Evolutionary conservation across 2,329 filamentous ascomycete species (phyloP).

Genomic region (Bipolaris gigantea): DNA sequence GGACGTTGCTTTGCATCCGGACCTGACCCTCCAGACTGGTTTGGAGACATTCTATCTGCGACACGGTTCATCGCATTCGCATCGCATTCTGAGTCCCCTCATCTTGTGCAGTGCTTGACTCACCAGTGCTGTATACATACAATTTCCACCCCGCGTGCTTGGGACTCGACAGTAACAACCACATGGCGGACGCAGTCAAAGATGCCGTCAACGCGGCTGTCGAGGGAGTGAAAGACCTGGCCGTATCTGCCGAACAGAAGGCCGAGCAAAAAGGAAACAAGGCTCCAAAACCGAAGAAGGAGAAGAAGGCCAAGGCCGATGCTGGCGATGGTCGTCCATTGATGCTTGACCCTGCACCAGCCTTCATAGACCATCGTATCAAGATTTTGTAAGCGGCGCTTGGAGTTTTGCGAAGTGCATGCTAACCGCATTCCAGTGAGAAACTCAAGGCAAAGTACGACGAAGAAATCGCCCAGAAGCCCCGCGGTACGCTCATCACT

Average conservation of each 20-base stretch:
- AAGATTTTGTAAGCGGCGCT: slow-evolving; percentile 64
- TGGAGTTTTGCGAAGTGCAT: background rate
- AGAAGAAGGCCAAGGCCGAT: slow-evolving; percentile 52
- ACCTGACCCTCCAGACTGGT: slow-evolving; percentile 7
- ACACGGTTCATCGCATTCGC: slow-evolving; percentile 7
- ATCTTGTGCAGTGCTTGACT: slow-evolving; percentile 31
- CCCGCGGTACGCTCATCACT: slow-evolving; percentile 52
- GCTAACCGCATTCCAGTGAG: slow-evolving; percentile 53
- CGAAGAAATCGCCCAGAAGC: slow-evolving; percentile 70
- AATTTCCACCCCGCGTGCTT: slow-evolving; percentile 22
- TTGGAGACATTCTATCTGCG: slow-evolving; percentile 7
- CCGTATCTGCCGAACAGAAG: slow-evolving; percentile 48
- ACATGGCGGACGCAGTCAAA: slow-evolving; percentile 55
- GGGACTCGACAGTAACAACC: slow-evolving; percentile 25
- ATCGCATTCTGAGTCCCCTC: background rate
- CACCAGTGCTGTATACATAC: slow-evolving; percentile 18
- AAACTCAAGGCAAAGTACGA: slow-evolving; percentile 82
- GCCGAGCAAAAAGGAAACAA: slow-evolving; percentile 26
- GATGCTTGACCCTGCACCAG: slow-evolving; percentile 60
- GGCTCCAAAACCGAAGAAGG: slow-evolving; percentile 42
- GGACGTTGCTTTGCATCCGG: slow-evolving; percentile 9
- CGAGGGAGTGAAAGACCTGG: slow-evolving; percentile 64
- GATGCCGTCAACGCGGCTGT: slow-evolving; percentile 54
- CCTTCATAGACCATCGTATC: slow-evolving; percentile 81
- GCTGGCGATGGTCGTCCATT: slow-evolving; percentile 48